A percentile compares a stretch with the other conserved stretches of the same genome.
phyloP scores from a whole-genome alignment of 257 asterid genomes.

The Salvia rosmarinus region DNA sequence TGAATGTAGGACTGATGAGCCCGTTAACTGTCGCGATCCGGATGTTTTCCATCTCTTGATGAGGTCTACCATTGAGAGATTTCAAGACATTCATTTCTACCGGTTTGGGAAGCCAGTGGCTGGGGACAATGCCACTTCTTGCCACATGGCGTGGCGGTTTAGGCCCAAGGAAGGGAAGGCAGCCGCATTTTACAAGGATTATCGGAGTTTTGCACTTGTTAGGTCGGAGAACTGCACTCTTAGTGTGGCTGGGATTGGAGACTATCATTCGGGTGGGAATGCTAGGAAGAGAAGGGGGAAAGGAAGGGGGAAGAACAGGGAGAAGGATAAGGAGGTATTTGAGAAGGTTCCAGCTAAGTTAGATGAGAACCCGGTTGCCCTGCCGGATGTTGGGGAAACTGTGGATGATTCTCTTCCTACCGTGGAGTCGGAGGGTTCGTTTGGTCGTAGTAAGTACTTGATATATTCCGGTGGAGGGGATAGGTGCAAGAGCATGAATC shows the following conservation, averaged over 20 bases:
- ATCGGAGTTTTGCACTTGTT: conserved; percentile 63
- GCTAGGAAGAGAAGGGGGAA: conserved; percentile 70
- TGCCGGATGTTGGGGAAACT: conserved; percentile 85
- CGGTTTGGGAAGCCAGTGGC: conserved; percentile 86
- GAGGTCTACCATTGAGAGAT: conserved; percentile 78
- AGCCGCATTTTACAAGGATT: conserved; percentile 83
- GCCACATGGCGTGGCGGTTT: conserved; percentile 99
- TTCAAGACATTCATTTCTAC: conserved; percentile 74
- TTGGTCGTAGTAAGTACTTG: conserved; percentile 71
- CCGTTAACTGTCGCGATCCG: conserved; percentile 75
- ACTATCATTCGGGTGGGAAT: conserved; percentile 90
- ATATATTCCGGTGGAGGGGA: conserved; percentile 87
- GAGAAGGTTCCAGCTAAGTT: conserved; percentile 58
- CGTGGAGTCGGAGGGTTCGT: conserved; percentile 72
- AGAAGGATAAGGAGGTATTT: conserved; percentile 54
- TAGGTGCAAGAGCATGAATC: conserved; percentile 95
- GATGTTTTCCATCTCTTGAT: conserved; percentile 88
- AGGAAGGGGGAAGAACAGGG: conserved; percentile 43
- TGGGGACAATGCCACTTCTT: conserved; percentile 60
- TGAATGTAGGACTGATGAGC: conserved; percentile 62
- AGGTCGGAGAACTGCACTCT: conserved; percentile 74
- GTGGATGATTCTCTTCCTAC: conserved; percentile 82
- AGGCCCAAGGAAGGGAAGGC: conserved; percentile 94
- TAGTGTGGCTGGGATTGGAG: conserved; percentile 71
- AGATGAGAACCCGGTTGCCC: conserved; percentile 46